phyloP scores from a whole-genome alignment of 2,329 filamentous ascomycete species.

The Ophiostoma ips region DNA sequence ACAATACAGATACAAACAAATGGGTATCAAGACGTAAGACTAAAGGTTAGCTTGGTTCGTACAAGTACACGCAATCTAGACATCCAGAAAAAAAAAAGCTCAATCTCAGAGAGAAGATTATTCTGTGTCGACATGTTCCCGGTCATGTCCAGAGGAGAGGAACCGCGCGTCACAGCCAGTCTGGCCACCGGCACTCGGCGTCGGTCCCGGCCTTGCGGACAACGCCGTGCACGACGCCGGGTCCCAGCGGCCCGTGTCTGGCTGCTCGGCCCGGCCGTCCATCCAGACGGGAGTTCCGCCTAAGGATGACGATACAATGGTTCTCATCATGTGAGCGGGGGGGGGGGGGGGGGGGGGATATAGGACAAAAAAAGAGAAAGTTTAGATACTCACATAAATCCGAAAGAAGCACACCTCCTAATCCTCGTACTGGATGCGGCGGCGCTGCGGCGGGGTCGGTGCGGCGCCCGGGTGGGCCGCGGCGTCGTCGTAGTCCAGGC shows the following conservation, averaged over 20 bases:
- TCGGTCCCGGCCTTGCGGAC: too few species aligned
- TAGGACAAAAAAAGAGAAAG: neutral
- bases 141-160: neutral
- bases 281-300: slow-evolving; percentile 43
- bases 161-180: too few species aligned
- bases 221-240: too few species aligned
- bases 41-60: neutral
- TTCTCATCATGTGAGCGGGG: slow-evolving; percentile 58
- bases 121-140: slow-evolving; percentile 24
- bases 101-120: slow-evolving; percentile 39
- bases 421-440: slow-evolving; percentile 34
- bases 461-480: slow-evolving; percentile 15
- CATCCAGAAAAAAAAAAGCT: neutral
- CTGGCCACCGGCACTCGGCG: too few species aligned
- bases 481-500: slow-evolving; percentile 44
- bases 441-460: slow-evolving; percentile 24
- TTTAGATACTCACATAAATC: slow-evolving; percentile 7
- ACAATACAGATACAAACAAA: neutral
- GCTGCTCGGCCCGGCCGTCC: too few species aligned
- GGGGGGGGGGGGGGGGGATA: too few species aligned
- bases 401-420: too few species aligned
- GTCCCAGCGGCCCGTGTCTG: too few species aligned
- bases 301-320: slow-evolving; percentile 93
- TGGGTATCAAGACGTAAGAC: neutral
- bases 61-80: too few species aligned